Evolutionary conservation across 1,284 basidiomycete species (phyloP), one percentile per base, ranked within the genome.

Genomic region (Ustilago loliicola): DNA sequence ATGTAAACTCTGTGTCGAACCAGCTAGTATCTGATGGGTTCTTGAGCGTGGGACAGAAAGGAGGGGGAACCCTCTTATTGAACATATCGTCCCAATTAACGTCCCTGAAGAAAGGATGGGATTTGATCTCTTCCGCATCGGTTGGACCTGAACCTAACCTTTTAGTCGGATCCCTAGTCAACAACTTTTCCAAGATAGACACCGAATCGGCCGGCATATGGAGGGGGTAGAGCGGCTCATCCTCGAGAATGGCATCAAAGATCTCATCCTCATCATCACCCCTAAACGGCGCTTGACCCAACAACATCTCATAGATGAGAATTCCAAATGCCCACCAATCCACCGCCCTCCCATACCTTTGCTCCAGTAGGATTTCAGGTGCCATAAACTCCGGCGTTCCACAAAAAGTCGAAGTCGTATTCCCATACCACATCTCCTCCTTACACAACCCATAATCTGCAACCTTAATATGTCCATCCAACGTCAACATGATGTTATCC

Each of bases 251-350:
- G 45, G 97, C 97, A 87, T 99, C 97, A 86, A 99, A 99, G 78
- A 99, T 99, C 89, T 99, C 97, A 86, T 99, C 97, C 87, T 99
- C 97, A 82, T 99, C 97, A 83, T 99, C 97, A 66, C 97, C 97
- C 60, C 96, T 92, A 92, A 99, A 99, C 2, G 97, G 97, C 17
- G 96, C 98, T 88, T 99, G 97, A 47, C 97, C 97, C 32, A 99
- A 90, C 63, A 99, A 88, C 97, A 99, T 99, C 88, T 99, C 97
- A 86, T 99, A 99, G 53, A 94, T 98, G 81, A 99, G 88, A 9
- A 99, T 96, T 77, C 97, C 97, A 86, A 99, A 99, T 9, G 97
- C 97, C 97, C 97, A 99, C 97, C 97, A 99, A 85, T 99, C 97
- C 58, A 99, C 97, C 6, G 97, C 97, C 51, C 95, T 93, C 13